Evolutionary conservation across 176 grass and related monocot genomes (phyloP).

Genomic region (Stipa capillata): DNA sequence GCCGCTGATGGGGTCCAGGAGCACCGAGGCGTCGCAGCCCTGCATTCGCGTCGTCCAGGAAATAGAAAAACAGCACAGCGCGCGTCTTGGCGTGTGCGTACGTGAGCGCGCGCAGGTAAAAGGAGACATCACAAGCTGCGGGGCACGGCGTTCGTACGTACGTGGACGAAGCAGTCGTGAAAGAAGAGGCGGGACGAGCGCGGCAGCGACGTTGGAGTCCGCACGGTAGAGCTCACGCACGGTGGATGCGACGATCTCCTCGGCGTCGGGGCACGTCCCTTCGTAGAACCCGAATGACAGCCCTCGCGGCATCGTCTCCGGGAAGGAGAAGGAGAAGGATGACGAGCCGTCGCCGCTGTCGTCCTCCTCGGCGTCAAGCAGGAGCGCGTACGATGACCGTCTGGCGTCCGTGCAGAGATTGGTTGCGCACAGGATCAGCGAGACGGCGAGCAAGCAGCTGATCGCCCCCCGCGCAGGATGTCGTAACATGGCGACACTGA

Average conservation of each 20-base stretch:
- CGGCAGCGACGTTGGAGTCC: slow-evolving; percentile 28
- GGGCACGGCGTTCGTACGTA: background rate
- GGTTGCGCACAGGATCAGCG: slow-evolving; percentile 14
- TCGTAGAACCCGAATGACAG: slow-evolving; percentile 47
- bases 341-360: background rate
- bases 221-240: slow-evolving; percentile 20
- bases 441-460: slow-evolving; percentile 4
- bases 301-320: background rate
- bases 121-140: background rate
- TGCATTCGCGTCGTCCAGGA: background rate
- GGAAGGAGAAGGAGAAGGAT: slow-evolving; percentile 36
- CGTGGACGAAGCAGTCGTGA: slow-evolving; percentile 51
- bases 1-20: slow-evolving; percentile 21
- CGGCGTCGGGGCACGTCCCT: slow-evolving; percentile 28
- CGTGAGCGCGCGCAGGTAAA: background rate
- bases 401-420: background rate
- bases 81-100: slow-evolving; percentile 12
- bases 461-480: background rate
- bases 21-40: slow-evolving; percentile 62
- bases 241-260: slow-evolving; percentile 32
- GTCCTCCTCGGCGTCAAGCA: background rate
- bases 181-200: slow-evolving; percentile 46
- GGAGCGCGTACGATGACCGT: background rate
- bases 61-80: background rate
- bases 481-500: slow-evolving; percentile 18